A percentile compares a stretch with the other conserved stretches of the same genome.
Evolutionary conservation across 1,139 yeast genomes (phyloP).

Genomic region (Saccharomyces hybrid): DNA sequence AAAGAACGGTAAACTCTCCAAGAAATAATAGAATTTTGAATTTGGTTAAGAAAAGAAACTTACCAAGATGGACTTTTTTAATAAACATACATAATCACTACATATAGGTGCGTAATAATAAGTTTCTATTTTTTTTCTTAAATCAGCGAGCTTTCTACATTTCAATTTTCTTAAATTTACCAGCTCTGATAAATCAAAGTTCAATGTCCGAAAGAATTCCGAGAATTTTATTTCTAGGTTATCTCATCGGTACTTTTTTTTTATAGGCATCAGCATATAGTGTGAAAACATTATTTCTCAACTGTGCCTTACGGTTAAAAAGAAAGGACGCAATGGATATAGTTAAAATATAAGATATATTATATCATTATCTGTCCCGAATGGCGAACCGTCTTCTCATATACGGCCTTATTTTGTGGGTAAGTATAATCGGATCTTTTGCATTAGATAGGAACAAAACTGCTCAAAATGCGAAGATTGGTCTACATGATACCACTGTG

Average conservation of each 20-base stretch:
- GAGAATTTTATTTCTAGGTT: background rate
- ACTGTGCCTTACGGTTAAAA: background rate
- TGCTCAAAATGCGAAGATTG: background rate
- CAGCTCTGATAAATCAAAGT: background rate
- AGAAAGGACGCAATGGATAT: background rate
- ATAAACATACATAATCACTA: background rate
- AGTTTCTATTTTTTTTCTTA: background rate
- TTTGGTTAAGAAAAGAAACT: background rate
- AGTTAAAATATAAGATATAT: background rate
- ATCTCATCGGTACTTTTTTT: background rate
- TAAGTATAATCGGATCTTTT: background rate
- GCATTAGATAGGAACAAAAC: background rate
- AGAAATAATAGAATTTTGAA: background rate
- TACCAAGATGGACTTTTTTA: background rate
- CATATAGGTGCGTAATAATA: background rate
- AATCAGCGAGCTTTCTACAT: background rate
- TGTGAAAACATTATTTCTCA: background rate
- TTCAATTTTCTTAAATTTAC: background rate
- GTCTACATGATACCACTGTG: background rate
- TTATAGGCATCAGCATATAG: background rate
- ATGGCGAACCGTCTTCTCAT: background rate
- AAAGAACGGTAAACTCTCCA: conserved; percentile 15
- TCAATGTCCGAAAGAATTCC: background rate
- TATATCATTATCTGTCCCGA: background rate
- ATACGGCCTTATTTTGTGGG: background rate